Conservation (phyloP, 371 early-diverging fungal species). For the Circinella umbellata region DNA sequence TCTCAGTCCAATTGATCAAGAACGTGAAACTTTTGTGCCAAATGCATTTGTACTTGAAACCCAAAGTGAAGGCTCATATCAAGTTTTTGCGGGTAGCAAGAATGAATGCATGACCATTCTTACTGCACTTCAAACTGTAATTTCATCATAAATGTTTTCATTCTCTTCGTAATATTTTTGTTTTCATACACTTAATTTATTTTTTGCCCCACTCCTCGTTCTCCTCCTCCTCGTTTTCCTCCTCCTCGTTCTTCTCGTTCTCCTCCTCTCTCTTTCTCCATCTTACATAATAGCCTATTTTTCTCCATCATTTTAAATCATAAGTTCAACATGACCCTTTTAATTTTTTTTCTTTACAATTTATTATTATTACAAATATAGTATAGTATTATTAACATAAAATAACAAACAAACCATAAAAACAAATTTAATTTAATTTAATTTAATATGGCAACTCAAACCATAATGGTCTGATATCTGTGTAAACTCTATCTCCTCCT, state of each 20-base stretch:
- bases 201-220: not conserved
- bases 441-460: conserved; percentile 11
- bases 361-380: not conserved
- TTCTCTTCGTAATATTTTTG: not conserved
- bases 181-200: not conserved
- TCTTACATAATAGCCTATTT: not conserved
- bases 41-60: conserved; percentile 45
- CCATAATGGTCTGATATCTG: conserved; percentile 45
- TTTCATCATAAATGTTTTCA: conserved; percentile 15
- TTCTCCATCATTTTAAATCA: no score
- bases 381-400: not conserved
- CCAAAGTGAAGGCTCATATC: conserved; percentile 35
- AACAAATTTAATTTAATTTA: conserved; percentile 5
- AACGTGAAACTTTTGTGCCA: conserved; percentile 47
- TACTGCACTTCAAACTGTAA: conserved; percentile 43
- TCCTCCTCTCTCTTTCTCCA: conserved; percentile 2
- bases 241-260: no score
- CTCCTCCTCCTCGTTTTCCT: not conserved
- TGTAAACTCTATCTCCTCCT: conserved; percentile 34
- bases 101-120: conserved; percentile 37
- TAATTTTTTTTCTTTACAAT: not conserved
- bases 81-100: conserved; percentile 45
- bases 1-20: conserved; percentile 37
- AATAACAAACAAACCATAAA: not conserved
- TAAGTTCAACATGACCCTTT: not conserved